Conservation (phyloP, 805 yeast species). For the Brettanomyces nanus region DNA sequence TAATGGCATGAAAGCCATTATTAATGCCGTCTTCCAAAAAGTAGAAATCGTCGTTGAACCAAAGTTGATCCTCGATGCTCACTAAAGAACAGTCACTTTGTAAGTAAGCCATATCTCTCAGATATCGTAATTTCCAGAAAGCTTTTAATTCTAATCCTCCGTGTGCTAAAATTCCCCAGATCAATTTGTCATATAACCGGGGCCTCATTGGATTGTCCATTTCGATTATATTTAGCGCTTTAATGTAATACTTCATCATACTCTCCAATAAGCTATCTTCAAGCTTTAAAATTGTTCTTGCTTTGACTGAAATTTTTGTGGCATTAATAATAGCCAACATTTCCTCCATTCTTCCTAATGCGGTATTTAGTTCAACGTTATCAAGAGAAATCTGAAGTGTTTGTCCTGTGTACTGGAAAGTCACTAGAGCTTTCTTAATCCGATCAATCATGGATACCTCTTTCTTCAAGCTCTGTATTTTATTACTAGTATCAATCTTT, state of each 20-base stretch:
- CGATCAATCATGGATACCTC: neutral
- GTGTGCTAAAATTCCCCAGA: slow-evolving; percentile 10
- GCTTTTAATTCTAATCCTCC: slow-evolving; percentile 11
- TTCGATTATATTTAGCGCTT: slow-evolving; percentile 2
- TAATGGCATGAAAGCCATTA: neutral
- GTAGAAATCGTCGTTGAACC: neutral
- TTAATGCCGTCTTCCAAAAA: neutral
- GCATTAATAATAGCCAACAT: neutral
- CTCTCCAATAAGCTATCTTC: slow-evolving; percentile 3
- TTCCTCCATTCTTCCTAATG: slow-evolving; percentile 2
- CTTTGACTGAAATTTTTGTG: neutral
- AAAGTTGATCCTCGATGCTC: slow-evolving; percentile 8
- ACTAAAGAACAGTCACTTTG: slow-evolving; percentile 8
- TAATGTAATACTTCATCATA: slow-evolving; percentile 6
- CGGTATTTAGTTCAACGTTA: neutral
- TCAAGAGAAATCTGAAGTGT: neutral
- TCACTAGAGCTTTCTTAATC: neutral
- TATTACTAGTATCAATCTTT: neutral
- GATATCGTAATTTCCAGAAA: slow-evolving; percentile 8
- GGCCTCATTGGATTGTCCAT: slow-evolving; percentile 11
- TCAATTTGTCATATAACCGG: slow-evolving; percentile 5
- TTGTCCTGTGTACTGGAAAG: neutral
- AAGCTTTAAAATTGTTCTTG: neutral
- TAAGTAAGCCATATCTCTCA: slow-evolving; percentile 6
- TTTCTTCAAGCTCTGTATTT: neutral